Evolutionary conservation across 2,329 filamentous ascomycete species (phyloP), one percentile per base, ranked within the genome.

Genomic region (Nemania sp.): DNA sequence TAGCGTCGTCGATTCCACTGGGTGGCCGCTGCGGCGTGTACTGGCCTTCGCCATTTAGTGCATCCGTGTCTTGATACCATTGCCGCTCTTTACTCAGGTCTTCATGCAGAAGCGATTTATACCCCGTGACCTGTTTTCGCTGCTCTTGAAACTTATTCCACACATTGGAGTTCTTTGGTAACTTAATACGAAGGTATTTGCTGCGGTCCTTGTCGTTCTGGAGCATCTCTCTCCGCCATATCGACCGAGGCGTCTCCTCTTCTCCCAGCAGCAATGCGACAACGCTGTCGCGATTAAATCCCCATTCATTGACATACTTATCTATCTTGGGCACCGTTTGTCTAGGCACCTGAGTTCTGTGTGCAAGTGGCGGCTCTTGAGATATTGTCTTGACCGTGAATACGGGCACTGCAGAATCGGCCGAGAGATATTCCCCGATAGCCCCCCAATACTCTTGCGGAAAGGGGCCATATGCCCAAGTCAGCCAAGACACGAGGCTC

Each of bases 391-490:
- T 51, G 26, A 14, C 44, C 11, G 43, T 42, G 40, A 53, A 56
- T 1, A 56, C 34, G 7, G 54, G 54, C 8, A 53, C 17, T 1
- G 54, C 34, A 17, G 36, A 43, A 40, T 55, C 52, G 15, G 28
- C 22, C 11, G 42, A 23, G 7, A 60, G 43, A 8, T 45, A 40
- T 6, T 49, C 26, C n/a, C 44, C 31, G 11, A 53, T 2, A 1
- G 41, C 20, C 5, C 42, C 44, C 49, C 49, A 48, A n/a, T 15
- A 17, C 1, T 33, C 33, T 31, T 42, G 24, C 9, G 57, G 49
- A 24, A 59, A 54, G 3, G 54, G 50, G 2, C 54, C 50, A 23
- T 51, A 49, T 6, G 39, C 43, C 57, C 57, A 59, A 8, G 37
- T 33, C 3, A 57, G 28, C 46, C 43, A 59, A 1, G 43, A 49